Evolutionary conservation across 306 rosid genomes (phyloP), one percentile per base, ranked within the genome.

Genomic region (Acacia melanoxylon): DNA sequence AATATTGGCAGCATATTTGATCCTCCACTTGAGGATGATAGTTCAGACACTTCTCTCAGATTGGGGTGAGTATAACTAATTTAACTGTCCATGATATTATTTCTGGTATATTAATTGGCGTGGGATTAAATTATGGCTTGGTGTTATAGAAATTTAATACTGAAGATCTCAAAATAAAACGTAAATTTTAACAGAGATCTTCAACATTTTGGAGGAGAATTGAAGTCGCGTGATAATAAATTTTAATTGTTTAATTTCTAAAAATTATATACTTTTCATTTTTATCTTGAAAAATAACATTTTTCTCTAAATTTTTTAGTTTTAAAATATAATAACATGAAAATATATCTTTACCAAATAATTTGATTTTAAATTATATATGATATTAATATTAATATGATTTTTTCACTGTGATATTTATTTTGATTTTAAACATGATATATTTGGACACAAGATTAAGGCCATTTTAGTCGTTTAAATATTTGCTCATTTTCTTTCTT

Each of bases 11-110:
- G 58, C 37, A 45, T 51, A 44, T 24, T 51, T 44, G 75, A 71
- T 71, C 75, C 75, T 71, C 75, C 75, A 22, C 58, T 44, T 13
- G 75, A 44, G 24, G 51, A 13, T 24, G 75, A 45, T 24, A 45
- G 75, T 45, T 71, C 75, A 22, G 75, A 71, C 20, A 69, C 74
- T 29, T 71, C 75, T 42, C 75, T 71, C 22, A 45, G 58, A 45
- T 45, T 71, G 75, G 75, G 75, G 75, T 44, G 16, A 24, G 56
- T 71, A 56, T 71, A 58, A 8, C 29, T 10, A 9, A 9, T 1
- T n/a, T 8, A 20, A 58, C 65, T 8, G 31, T 22, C 13, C 65
- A 9, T 51, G 58, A 51, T 16, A 51, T 17, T 51, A 51, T 51
- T 51, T 20, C n/a, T 51, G 58, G 22, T 51, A 51, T 17, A 16